Evolutionary conservation across 129 eudicot species (phyloP).

Genomic region (Flaveria bidentis): DNA sequence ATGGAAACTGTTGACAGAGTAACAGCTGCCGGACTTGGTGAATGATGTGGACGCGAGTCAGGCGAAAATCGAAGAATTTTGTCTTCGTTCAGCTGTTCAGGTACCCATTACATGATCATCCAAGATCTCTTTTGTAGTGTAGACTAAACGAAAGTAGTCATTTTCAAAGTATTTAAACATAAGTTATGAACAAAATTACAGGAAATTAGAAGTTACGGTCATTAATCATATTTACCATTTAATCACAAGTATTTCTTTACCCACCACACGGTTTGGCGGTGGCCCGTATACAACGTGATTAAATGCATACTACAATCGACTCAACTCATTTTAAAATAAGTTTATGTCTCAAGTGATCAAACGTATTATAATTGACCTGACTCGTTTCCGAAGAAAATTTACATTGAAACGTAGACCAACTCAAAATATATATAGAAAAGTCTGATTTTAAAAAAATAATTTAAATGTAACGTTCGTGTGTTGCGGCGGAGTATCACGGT

Average conservation of each 20-base stretch:
- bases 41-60: conserved; percentile 1
- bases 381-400: not conserved
- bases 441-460: no score
- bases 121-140: not conserved
- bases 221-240: not conserved
- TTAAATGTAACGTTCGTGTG: no score
- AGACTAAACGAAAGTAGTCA: not conserved
- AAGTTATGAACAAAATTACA: not conserved
- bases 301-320: no score
- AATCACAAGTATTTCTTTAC: no score
- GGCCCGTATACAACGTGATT: no score
- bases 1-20: not conserved
- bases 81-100: conserved; percentile 5
- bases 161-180: not conserved
- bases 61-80: not conserved
- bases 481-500: no score
- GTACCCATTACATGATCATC: conserved; percentile 12
- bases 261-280: no score
- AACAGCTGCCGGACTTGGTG: not conserved
- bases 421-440: no score
- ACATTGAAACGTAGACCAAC: no score
- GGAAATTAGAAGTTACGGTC: not conserved
- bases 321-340: no score
- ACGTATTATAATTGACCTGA: no score
- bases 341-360: no score